Percentiles rank a stretch among this genome's conserved stretches.
These are phyloP conservation scores for Fusarium veterinarium DNA, from an alignment of 2,329 filamentous ascomycete species.

Conservation along the genomic window DNA sequence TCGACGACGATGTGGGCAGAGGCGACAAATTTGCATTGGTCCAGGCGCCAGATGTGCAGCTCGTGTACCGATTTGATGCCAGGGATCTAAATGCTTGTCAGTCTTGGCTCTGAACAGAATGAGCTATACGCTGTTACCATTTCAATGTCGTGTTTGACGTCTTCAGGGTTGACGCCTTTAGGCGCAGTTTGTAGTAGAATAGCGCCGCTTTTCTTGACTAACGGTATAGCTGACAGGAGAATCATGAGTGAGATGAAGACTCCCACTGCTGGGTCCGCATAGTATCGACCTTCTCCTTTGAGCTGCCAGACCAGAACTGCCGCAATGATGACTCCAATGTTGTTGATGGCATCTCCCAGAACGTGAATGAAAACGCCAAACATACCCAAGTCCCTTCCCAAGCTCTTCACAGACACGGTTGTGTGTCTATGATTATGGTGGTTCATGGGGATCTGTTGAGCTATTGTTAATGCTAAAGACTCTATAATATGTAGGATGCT, in stretches of 20 bases:
- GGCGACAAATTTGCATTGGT: slow-evolving; percentile 76
- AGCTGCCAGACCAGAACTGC: slow-evolving; percentile 76
- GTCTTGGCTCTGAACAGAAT: neutral
- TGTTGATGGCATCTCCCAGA: slow-evolving; percentile 79
- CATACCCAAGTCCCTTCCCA: slow-evolving; percentile 73
- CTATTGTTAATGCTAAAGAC: slow-evolving; percentile 21
- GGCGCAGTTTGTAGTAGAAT: slow-evolving; percentile 78
- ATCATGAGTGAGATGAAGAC: slow-evolving; percentile 81
- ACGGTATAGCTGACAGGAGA: slow-evolving; percentile 69
- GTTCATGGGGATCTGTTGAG: slow-evolving; percentile 27
- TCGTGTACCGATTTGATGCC: slow-evolving; percentile 77
- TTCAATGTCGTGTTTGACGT: slow-evolving; percentile 77
- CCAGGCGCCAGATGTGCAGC: slow-evolving; percentile 78
- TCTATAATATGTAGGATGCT: neutral
- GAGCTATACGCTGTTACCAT: slow-evolving; percentile 54
- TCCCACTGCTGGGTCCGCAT: slow-evolving; percentile 77
- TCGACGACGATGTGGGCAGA: slow-evolving; percentile 75
- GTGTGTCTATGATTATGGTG: slow-evolving; percentile 65
- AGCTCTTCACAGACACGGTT: slow-evolving; percentile 41
- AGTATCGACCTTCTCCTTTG: slow-evolving; percentile 68
- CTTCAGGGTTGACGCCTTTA: slow-evolving; percentile 65
- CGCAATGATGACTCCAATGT: slow-evolving; percentile 78
- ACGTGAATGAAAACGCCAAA: slow-evolving; percentile 78
- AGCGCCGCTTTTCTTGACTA: slow-evolving; percentile 70
- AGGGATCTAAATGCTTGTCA: slow-evolving; percentile 62